Base-by-base conservation (phyloP, 2,329 filamentous ascomycete species). In the Orbilia oligospora region DNA sequence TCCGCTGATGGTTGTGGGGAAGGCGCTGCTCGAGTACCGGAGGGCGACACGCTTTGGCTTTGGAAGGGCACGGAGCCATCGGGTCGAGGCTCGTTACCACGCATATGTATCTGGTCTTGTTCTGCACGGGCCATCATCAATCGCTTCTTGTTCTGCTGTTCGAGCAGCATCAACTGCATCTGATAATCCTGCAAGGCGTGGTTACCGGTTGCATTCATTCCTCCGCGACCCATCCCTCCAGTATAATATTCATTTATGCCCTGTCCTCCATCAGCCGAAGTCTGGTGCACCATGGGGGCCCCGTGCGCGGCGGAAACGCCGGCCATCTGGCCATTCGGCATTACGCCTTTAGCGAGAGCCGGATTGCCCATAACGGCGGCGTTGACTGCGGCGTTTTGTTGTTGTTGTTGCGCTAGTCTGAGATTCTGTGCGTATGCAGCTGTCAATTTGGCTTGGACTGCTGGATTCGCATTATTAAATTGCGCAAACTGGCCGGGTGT, bases 131-230 rank as follows among this genome's bases (percentile, higher is more conserved):
- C 92, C 92, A 94, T 93, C 87, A 94, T 90, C 61, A 95, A 87
- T 18, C 92, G 88, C 85, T 94, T 94, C 87, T 94, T 95, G 82
- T 95, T 95, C 85, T 95, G 92, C 84, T 94, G 92, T 85, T 95
- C 92, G 16, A 95, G 88, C 63, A 94, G 85, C 92, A 94, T 95
- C 83, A 95, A 86, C 84, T 95, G 92, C 92, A 94, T 94, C 86
- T 95, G 92, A 82, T 95, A 95, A 84, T 96, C 92, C 84, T 94
- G 92, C 55, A 95, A 87, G 22, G 92, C 92, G 83, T 94, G 92
- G 83, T 93, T 95, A 84, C 91, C 92, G 64, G 86, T 88, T 81
- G 85, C 79, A 85, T 87, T 68, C 65, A 93, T 82, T 87, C 81
- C 80, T 87, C 81, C 80, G 81, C 82, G 77, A 71, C 79, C 80